Percentiles rank a stretch among this genome's conserved stretches.
phyloP scores from a whole-genome alignment of 2,329 filamentous ascomycete genomes.

The Penicillium sp. region DNA sequence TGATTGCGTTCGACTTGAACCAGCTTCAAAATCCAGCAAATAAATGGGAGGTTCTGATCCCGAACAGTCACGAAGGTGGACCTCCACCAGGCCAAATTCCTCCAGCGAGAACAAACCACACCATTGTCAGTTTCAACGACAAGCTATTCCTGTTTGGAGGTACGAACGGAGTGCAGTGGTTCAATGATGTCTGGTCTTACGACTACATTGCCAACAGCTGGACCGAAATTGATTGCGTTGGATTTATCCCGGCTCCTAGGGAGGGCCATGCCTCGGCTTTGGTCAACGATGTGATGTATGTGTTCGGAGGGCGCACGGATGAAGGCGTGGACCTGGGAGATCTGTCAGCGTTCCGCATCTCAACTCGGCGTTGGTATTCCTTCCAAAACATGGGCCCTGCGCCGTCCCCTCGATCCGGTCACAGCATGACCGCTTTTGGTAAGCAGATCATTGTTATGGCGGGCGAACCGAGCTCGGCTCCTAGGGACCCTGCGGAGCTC shows the following conservation, averaged over 20 bases:
- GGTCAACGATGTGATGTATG: slow-evolving; percentile 98
- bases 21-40: slow-evolving; percentile 87
- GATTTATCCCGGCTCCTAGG: slow-evolving; percentile 88
- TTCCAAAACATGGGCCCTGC: slow-evolving; percentile 99
- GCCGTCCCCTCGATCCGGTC: slow-evolving; percentile 86
- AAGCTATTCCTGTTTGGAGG: slow-evolving; percentile 96
- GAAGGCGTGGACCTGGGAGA: slow-evolving; percentile 91
- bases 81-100: slow-evolving; percentile 66
- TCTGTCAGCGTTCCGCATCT: slow-evolving; percentile 78
- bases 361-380: slow-evolving; percentile 92
- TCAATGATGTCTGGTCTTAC: slow-evolving; percentile 98
- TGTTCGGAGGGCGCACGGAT: slow-evolving; percentile 93
- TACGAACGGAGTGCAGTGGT: slow-evolving; percentile 94
- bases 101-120: slow-evolving; percentile 90
- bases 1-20: slow-evolving; percentile 93
- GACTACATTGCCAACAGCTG: slow-evolving; percentile 79
- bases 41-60: slow-evolving; percentile 89
- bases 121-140: slow-evolving; percentile 86
- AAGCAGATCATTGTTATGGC: slow-evolving; percentile 91
- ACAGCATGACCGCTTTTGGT: slow-evolving; percentile 94
- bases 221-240: slow-evolving; percentile 90
- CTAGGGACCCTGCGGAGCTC: slow-evolving; percentile 76
- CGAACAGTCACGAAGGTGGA: slow-evolving; percentile 62
- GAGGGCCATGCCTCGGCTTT: slow-evolving; percentile 93
- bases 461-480: slow-evolving; percentile 87